Percentiles rank a stretch among this genome's conserved stretches.
Conservation (phyloP, 495 filamentous ascomycete genomes). For the Aspergillus panamensis region DNA sequence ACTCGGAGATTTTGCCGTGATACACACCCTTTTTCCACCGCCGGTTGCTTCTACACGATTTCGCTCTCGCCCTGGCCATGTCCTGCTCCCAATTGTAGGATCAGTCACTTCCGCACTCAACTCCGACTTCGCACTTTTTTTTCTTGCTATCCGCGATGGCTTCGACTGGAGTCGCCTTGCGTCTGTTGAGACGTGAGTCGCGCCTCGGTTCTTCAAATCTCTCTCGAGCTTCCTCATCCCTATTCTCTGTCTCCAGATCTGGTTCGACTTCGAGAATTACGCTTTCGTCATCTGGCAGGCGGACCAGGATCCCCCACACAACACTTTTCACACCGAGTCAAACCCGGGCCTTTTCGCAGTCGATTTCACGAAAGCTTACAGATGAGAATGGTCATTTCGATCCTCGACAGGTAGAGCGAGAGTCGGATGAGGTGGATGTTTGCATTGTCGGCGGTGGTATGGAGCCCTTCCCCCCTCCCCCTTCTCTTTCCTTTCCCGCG, state of each 20-base stretch:
- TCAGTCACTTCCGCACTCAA: background rate
- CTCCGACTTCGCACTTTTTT: background rate
- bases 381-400: slow-evolving; percentile 65
- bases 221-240: slow-evolving; percentile 28
- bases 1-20: background rate
- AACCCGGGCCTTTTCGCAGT: slow-evolving; percentile 48
- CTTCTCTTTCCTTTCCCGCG: background rate
- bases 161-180: slow-evolving; percentile 40
- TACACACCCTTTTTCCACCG: background rate
- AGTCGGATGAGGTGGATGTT: slow-evolving; percentile 91
- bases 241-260: slow-evolving; percentile 25
- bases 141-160: slow-evolving; percentile 29
- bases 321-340: slow-evolving; percentile 28
- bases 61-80: slow-evolving; percentile 2
- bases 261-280: slow-evolving; percentile 23
- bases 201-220: slow-evolving; percentile 30
- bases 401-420: slow-evolving; percentile 69
- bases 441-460: slow-evolving; percentile 91
- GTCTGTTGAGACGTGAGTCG: slow-evolving; percentile 44
- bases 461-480: slow-evolving; percentile 3
- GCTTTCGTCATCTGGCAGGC: slow-evolving; percentile 23
- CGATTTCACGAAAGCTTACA: slow-evolving; percentile 45
- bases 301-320: slow-evolving; percentile 20
- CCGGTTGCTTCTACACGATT: background rate
- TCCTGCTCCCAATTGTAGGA: background rate